These are phyloP conservation scores for Pisolithus tinctorius DNA, from an alignment of 768 basidiomycete species.

Conservation along the genomic window DNA sequence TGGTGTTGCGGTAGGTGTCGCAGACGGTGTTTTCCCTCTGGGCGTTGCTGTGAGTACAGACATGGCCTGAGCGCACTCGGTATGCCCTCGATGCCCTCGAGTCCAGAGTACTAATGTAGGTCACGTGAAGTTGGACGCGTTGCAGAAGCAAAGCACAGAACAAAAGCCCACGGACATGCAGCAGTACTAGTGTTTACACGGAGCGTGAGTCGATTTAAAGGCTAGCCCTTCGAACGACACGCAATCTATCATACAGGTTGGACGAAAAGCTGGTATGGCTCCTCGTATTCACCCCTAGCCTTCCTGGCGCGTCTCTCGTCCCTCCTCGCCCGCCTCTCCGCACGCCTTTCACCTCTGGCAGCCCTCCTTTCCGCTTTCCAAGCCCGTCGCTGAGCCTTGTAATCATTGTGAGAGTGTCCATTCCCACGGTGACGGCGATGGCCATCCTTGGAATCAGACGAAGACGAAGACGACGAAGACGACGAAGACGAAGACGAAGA, in stretches of 20 bases:
- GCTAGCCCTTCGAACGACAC: too few relatives aligned
- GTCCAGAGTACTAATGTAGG: background rate
- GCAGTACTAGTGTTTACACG: too few relatives aligned
- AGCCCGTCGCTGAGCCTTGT: constrained; percentile 3
- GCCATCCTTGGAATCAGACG: constrained; percentile 10
- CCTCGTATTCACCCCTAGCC: constrained; percentile 8
- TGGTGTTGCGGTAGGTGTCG: constrained; percentile 42
- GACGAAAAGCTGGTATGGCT: constrained; percentile 20
- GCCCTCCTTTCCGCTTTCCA: constrained; percentile 5
- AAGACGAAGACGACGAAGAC: background rate
- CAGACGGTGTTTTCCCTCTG: constrained; percentile 12
- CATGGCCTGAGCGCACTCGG: constrained; percentile 16
- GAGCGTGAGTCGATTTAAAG: too few relatives aligned
- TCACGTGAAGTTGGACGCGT: background rate
- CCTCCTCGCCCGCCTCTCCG: constrained; percentile 5
- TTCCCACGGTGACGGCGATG: background rate
- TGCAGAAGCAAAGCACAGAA: background rate
- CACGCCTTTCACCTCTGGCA: constrained; percentile 10
- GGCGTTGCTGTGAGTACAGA: constrained; percentile 30
- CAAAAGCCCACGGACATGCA: too few relatives aligned
- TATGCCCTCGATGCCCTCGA: too few relatives aligned
- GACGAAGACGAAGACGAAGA: constrained; percentile 1
- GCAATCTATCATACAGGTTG: background rate
- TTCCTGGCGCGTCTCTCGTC: constrained; percentile 13
- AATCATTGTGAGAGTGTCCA: background rate